These are phyloP conservation scores for Ormosia emarginata DNA, from an alignment of 306 rosid species.

Conservation along the genomic window DNA sequence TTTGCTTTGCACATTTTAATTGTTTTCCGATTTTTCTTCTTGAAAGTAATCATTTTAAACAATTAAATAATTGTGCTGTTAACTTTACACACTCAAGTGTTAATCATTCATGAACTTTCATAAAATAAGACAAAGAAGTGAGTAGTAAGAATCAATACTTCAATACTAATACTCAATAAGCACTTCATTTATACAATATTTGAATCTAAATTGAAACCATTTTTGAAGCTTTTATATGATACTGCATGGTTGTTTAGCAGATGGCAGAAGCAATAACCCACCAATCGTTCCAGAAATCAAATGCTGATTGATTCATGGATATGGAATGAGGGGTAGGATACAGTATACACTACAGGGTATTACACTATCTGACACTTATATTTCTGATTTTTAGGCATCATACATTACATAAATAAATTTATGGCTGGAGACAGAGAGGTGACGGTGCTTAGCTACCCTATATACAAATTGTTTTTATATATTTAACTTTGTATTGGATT, in stretches of 20 bases:
- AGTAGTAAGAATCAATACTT: not conserved
- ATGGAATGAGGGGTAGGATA: too few relatives aligned
- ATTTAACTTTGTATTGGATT: too few relatives aligned
- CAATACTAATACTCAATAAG: not conserved
- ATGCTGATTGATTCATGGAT: too few relatives aligned
- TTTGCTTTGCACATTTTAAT: constrained; percentile 16
- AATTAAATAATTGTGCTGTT: not conserved
- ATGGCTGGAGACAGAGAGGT: too few relatives aligned
- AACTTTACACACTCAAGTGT: not conserved
- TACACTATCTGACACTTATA: not conserved
- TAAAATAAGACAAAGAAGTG: not conserved
- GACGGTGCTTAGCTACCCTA: too few relatives aligned
- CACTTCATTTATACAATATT: not conserved
- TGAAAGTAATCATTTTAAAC: not conserved
- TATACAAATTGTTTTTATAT: too few relatives aligned
- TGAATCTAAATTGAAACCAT: not conserved
- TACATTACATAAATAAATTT: too few relatives aligned
- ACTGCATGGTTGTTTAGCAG: not conserved
- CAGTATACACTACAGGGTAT: not conserved
- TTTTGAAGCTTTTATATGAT: not conserved
- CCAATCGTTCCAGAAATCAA: too few relatives aligned
- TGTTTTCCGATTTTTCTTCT: not conserved
- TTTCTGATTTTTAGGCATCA: too few relatives aligned
- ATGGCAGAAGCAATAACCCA: too few relatives aligned
- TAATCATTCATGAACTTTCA: not conserved